Evolutionary conservation across 768 basidiomycete genomes (phyloP).

Genomic region (Boletus patriciae): DNA sequence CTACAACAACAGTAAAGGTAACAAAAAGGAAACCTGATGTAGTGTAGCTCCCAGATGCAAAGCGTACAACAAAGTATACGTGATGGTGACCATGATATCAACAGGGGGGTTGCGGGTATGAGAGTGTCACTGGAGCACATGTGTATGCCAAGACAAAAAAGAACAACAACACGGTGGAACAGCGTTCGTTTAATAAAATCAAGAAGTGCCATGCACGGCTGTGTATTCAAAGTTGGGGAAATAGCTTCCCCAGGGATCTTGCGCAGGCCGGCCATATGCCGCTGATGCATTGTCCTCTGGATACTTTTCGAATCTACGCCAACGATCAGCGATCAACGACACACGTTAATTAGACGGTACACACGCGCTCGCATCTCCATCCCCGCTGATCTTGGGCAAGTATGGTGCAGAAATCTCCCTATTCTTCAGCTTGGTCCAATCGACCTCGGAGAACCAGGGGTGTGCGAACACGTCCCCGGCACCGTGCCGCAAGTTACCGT

Average conservation of each 20-base stretch:
- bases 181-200: neutral
- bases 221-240: slow-evolving; percentile 82
- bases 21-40: neutral
- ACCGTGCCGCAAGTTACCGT: slow-evolving; percentile 87
- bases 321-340: neutral
- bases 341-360: slow-evolving; percentile 29
- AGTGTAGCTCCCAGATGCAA: neutral
- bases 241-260: slow-evolving; percentile 61
- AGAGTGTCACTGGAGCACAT: slow-evolving; percentile 13
- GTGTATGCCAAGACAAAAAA: slow-evolving; percentile 7
- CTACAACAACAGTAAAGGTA: slow-evolving; percentile 2
- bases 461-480: slow-evolving; percentile 91
- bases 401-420: slow-evolving; percentile 95
- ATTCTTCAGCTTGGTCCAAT: slow-evolving; percentile 77
- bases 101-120: slow-evolving; percentile 12
- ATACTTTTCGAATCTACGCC: slow-evolving; percentile 68
- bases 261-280: slow-evolving; percentile 55
- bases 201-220: slow-evolving; percentile 37
- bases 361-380: slow-evolving; percentile 94
- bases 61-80: slow-evolving; percentile 11
- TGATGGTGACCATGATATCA: slow-evolving; percentile 5
- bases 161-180: slow-evolving; percentile 1
- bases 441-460: slow-evolving; percentile 92
- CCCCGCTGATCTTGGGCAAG: slow-evolving; percentile 85
- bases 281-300: slow-evolving; percentile 69